Evolutionary conservation across 805 yeast species (phyloP).

Genomic region (Huiozyma naganishii): DNA sequence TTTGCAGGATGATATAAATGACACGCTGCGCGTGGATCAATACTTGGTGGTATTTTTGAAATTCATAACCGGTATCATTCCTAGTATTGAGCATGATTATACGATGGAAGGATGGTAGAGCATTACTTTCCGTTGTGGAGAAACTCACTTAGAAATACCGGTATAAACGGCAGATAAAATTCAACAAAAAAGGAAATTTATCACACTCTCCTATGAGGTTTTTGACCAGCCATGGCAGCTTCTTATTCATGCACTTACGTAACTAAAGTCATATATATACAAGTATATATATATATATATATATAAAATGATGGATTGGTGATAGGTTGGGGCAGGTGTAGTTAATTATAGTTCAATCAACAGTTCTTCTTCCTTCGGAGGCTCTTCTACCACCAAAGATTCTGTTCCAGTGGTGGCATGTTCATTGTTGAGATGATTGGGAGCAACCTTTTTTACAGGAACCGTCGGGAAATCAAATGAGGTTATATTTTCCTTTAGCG

Average conservation of each 20-base stretch:
- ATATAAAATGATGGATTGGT: not conserved
- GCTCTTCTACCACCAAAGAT: conserved; percentile 12
- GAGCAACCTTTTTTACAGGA: conserved; percentile 24
- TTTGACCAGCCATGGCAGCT: too few relatives aligned
- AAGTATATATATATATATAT: not conserved
- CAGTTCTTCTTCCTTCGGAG: conserved; percentile 16
- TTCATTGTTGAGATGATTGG: not conserved
- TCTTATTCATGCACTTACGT: too few relatives aligned
- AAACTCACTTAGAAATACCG: too few relatives aligned
- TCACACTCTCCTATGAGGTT: too few relatives aligned
- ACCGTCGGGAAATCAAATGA: conserved; percentile 33
- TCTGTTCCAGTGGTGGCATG: not conserved
- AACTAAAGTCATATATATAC: too few relatives aligned
- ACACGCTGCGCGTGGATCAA: conserved; percentile 74
- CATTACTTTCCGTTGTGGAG: too few relatives aligned
- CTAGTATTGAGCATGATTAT: conserved; percentile 94
- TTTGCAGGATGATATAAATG: conserved; percentile 31
- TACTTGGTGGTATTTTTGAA: conserved; percentile 82
- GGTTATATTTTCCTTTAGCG: conserved; percentile 21
- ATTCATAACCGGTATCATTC: conserved; percentile 93
- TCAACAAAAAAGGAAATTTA: too few relatives aligned
- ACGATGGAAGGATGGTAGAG: conserved; percentile 85
- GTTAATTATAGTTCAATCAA: conserved; percentile 20
- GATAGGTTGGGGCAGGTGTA: not conserved
- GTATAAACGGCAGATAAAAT: too few relatives aligned